These are phyloP conservation scores for Erodium chrysanthum DNA, from an alignment of 441 rosid genomes.

Conservation along the genomic window DNA sequence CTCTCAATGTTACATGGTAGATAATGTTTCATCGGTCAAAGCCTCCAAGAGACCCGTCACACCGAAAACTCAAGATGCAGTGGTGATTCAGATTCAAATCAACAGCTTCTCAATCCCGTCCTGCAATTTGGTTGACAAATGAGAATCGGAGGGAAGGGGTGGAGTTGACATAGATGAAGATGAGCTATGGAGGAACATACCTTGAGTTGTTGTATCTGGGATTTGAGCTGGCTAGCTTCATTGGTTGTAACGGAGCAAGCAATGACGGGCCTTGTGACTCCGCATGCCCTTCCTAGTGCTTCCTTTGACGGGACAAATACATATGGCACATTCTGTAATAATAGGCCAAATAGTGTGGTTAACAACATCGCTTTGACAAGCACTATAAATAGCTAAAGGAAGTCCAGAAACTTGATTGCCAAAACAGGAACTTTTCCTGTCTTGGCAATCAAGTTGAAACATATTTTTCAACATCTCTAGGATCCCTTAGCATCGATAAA, in stretches of 20 bases:
- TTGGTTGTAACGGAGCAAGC: slow-evolving; percentile 76
- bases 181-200: slow-evolving; percentile 15
- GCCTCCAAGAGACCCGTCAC: slow-evolving; percentile 91
- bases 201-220: slow-evolving; percentile 80
- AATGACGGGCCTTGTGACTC: slow-evolving; percentile 87
- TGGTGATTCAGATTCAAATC: slow-evolving; percentile 30
- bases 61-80: slow-evolving; percentile 34
- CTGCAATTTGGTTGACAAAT: slow-evolving; percentile 29
- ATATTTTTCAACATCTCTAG: too few species aligned
- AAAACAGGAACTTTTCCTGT: too few species aligned
- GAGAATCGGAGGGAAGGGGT: background rate
- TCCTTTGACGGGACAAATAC: slow-evolving; percentile 93
- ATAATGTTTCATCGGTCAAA: slow-evolving; percentile 48
- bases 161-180: background rate
- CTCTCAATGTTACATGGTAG: background rate
- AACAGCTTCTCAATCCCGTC: slow-evolving; percentile 92
- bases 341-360: background rate
- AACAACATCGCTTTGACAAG: background rate
- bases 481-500: too few species aligned
- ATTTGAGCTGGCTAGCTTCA: slow-evolving; percentile 71
- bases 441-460: too few species aligned
- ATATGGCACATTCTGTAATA: slow-evolving; percentile 77
- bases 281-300: slow-evolving; percentile 93
- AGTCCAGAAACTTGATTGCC: too few species aligned
- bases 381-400: too few species aligned